A percentile compares a stretch with the other conserved stretches of the same genome.
Evolutionary conservation across 371 early-diverging fungal genomes (phyloP).

Genomic region (Racocetra persica): DNA sequence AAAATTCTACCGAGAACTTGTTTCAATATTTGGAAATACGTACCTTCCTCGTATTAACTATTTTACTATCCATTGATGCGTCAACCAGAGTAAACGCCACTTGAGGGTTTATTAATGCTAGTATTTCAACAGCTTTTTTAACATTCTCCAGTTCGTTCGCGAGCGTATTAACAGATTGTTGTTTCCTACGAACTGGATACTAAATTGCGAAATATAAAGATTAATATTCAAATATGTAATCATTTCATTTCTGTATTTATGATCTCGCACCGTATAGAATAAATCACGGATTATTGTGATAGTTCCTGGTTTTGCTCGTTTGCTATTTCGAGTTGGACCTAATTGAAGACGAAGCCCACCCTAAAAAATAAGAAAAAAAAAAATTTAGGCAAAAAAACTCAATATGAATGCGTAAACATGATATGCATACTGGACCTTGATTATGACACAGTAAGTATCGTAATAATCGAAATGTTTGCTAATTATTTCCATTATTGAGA

Average conservation of each 20-base stretch:
- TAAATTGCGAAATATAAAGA: constrained; percentile 39
- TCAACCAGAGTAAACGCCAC: constrained; percentile 59
- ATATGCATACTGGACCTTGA: constrained; percentile 55
- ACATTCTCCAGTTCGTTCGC: constrained; percentile 56
- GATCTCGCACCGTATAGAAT: constrained; percentile 64
- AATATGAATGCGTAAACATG: not conserved
- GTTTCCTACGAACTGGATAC: constrained; percentile 68
- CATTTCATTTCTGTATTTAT: not conserved
- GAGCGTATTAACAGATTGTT: constrained; percentile 11
- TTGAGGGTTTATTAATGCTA: constrained; percentile 58
- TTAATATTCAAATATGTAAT: not conserved
- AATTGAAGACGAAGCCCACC: constrained; percentile 50
- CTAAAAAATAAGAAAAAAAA: constrained; percentile 45
- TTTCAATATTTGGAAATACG: not conserved
- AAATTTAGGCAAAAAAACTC: not conserved
- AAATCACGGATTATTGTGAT: constrained; percentile 63
- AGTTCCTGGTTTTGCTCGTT: constrained; percentile 59
- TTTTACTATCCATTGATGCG: constrained; percentile 46
- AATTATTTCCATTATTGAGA: constrained; percentile 63
- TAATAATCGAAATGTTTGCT: constrained; percentile 51
- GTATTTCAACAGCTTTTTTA: constrained; percentile 53
- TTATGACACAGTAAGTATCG: constrained; percentile 56
- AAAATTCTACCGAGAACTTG: not conserved
- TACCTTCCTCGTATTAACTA: constrained; percentile 60
- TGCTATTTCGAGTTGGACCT: constrained; percentile 31